Percentiles rank a stretch among this genome's conserved stretches.
Conservation (phyloP, 2,329 filamentous ascomycete genomes). For the Phaeosphaeriaceae sp. region DNA sequence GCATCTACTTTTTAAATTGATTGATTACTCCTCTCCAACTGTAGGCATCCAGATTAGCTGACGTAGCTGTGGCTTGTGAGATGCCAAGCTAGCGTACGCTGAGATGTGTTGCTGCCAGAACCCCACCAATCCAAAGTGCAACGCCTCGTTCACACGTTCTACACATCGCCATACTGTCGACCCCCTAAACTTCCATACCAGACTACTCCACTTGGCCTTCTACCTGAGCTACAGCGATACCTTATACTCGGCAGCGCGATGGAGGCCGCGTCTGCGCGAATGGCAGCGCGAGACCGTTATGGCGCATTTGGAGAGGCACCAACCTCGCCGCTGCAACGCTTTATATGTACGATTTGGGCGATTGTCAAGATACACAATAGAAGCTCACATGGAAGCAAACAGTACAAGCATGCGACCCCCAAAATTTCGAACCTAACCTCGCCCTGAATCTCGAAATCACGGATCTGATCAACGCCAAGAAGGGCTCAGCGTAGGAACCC, state of each 20-base stretch:
- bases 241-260: slow-evolving; percentile 50
- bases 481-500: slow-evolving; percentile 75
- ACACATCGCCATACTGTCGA: slow-evolving; percentile 3
- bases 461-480: slow-evolving; percentile 96
- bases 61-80: slow-evolving; percentile 17
- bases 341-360: slow-evolving; percentile 67
- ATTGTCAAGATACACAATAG: no score
- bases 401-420: slow-evolving; percentile 92
- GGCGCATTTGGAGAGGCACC: slow-evolving; percentile 78
- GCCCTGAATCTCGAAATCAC: slow-evolving; percentile 95
- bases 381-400: neutral
- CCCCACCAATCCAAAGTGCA: slow-evolving; percentile 21
- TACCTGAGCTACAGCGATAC: neutral
- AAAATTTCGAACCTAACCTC: slow-evolving; percentile 98
- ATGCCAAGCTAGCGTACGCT: slow-evolving; percentile 19
- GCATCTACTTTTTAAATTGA: no score
- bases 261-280: slow-evolving; percentile 95
- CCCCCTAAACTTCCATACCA: slow-evolving; percentile 4
- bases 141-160: slow-evolving; percentile 14
- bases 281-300: slow-evolving; percentile 94
- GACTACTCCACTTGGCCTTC: neutral
- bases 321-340: slow-evolving; percentile 88
- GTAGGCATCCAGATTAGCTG: slow-evolving; percentile 10
- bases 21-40: neutral
- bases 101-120: slow-evolving; percentile 13